A percentile compares a stretch with the other conserved stretches of the same genome.
Conservation (phyloP, 768 basidiomycete species). For the Rhodosporidiobolus sp. region DNA sequence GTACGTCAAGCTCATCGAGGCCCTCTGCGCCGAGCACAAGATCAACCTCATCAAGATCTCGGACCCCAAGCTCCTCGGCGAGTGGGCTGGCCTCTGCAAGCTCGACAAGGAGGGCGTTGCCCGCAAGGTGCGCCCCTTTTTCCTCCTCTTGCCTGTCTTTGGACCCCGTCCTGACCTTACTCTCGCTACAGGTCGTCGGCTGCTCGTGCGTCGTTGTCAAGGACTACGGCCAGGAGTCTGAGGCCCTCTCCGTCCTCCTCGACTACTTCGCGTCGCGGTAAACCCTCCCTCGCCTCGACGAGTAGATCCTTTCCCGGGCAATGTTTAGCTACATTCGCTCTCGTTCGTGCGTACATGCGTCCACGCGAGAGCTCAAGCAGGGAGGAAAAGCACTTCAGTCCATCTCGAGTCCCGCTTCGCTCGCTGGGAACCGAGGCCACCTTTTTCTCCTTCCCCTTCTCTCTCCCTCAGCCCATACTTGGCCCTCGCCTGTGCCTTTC, state of each 20-base stretch:
- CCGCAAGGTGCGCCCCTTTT: constrained; percentile 64
- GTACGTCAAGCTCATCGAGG: constrained; percentile 99
- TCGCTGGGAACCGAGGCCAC: no score
- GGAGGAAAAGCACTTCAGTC: no score
- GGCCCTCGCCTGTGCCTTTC: no score
- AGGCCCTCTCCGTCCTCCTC: constrained; percentile 67
- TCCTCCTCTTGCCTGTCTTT: not conserved
- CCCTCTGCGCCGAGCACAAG: constrained; percentile 98
- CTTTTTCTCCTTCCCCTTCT: no score
- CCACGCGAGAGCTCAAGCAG: no score
- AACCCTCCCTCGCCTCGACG: constrained; percentile 40
- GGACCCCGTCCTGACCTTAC: not conserved
- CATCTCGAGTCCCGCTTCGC: no score
- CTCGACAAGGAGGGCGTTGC: constrained; percentile 99
- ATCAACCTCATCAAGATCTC: constrained; percentile 95
- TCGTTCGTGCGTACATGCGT: no score
- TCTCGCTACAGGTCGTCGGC: constrained; percentile 52
- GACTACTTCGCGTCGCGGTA: constrained; percentile 96
- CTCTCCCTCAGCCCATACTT: no score
- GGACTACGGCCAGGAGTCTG: constrained; percentile 91
- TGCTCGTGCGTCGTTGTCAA: constrained; percentile 78
- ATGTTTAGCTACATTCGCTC: no score
- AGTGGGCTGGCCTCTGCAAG: constrained; percentile 94
- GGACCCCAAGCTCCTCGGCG: constrained; percentile 95
- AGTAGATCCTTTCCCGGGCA: no score